Base-by-base conservation (phyloP, 768 basidiomycete genomes). In the Lactarius sp. region DNA sequence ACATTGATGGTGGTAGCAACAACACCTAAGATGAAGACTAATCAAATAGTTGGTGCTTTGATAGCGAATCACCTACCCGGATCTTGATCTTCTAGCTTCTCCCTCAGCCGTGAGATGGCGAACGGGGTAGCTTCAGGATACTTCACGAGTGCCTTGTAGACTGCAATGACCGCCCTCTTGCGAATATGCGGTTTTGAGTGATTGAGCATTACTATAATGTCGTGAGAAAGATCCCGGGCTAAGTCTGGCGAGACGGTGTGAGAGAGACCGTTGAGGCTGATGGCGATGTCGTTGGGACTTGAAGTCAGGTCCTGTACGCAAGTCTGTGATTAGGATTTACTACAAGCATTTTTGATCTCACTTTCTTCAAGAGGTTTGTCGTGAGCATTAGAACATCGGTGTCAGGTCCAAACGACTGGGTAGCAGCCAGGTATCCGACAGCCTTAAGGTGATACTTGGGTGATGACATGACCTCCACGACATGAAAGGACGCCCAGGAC, bases 341-440 rank as follows among this genome's bases (percentile, higher is more conserved):
- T 44, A 39, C 4, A 33, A 56, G 20, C 10, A 6, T 16, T 12
- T 37, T 16, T 36, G 47, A 6, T 70, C 84, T 64, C 62, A 91
- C 94, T 83, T 97, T 97, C 80, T 96, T 96, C 67, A 96, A 76
- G 36, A 93, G 78, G 75, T 99, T 99, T 10, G 96, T 97, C 3
- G 96, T 97, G 52, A 98, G 82, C 83, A 99, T 97, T 22, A 98
- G 85, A 27, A 98, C 96, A 69, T 98, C 97, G 1, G 97, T 98
- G 62, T 96, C 92, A 69, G 92, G 85, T 50, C 87, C 82, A 74
- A 98, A 99, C 0, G 94, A 95, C 76, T 94, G 86, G 47, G 84
- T 75, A 4, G 97, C 94, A 2, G 91, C 97, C 27, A 99, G 87
- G 75, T 99, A 98, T 13, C 97, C 97, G 54, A 98, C 88, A 33